Conservation (phyloP, 306 rosid genomes). For the Cucurbita ficifolia region DNA sequence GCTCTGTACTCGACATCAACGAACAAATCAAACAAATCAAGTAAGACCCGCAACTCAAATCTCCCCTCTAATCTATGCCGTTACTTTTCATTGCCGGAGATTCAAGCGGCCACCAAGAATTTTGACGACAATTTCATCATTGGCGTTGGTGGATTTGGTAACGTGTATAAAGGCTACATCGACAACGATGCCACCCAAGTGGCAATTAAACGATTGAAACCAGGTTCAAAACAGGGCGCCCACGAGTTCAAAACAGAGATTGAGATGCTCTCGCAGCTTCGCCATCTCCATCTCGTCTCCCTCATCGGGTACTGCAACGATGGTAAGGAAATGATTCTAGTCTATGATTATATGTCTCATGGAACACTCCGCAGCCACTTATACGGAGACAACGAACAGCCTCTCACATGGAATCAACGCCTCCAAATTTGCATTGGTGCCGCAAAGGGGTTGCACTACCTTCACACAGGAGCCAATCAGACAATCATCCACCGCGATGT, state of each 20-base stretch:
- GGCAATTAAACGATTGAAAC: conserved; percentile 9
- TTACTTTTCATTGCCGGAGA: conserved; percentile 12
- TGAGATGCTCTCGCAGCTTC: neutral
- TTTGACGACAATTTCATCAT: conserved; percentile 6
- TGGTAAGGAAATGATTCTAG: conserved; percentile 21
- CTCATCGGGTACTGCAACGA: neutral
- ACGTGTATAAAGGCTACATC: conserved; percentile 23
- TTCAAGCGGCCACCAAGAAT: conserved; percentile 18
- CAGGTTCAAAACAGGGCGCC: conserved; percentile 20
- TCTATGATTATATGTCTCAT: neutral
- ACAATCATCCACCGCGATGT: conserved; percentile 38
- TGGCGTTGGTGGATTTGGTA: conserved; percentile 28
- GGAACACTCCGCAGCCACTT: conserved; percentile 11
- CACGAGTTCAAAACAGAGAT: conserved; percentile 23
- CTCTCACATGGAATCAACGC: neutral
- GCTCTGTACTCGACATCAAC: neutral
- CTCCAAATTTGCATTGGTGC: conserved; percentile 6
- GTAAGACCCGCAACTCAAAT: neutral
- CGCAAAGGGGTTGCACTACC: conserved; percentile 19
- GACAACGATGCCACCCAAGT: neutral
- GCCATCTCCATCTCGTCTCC: neutral
- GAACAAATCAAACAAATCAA: conserved; percentile 1
- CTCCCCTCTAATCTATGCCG: conserved; percentile 14
- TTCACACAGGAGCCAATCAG: conserved; percentile 13
- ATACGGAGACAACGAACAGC: neutral